Evolutionary conservation across 2,329 filamentous ascomycete genomes (phyloP), one percentile per base, ranked within the genome.

Genomic region (Diaporthe sp.): DNA sequence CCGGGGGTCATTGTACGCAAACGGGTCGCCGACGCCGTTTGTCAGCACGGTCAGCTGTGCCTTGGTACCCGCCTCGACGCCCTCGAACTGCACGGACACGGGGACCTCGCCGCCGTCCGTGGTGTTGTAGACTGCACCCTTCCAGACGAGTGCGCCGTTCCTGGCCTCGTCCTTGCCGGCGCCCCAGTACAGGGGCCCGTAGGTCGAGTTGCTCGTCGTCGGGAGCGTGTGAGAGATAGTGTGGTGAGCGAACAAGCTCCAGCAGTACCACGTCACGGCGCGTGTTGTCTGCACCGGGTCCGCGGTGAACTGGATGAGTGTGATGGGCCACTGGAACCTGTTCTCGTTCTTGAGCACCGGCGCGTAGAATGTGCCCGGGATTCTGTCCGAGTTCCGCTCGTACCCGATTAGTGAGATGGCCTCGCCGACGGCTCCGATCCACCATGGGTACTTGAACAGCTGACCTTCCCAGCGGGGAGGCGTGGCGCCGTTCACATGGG

Each of bases 341-440:
- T 89, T 87, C 80, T 88, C 82, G 80, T 86, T 88, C 74, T 86
- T 84, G n/a, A 89, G 81, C 4, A 87, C 84, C 1, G 87, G 87
- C 0, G 87, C 86, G 77, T 90, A 90, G 71, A 87, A 85, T 0
- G 88, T 87, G 9, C 89, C 89, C 2, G 87, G 86, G 60, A 92
- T 87, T 28, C 88, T 86, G 78, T 92, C 90, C 4, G 87, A 86
- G 82, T 94, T 94, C 74, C 92, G 87, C 85, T 94, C 92, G 42
- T 90, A 90, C 25, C 91, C 90, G 77, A 94, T 86, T 22, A 93
- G 85, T 73, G 89, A 92, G n/a, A 94, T 86, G 34, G 91, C 92
- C 80, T 94, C 92, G 28, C 88, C 89, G 3, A 94, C 89, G 6
- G 88, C 85, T 31, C 90, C 91, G 70, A 90, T 88, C 90, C 88